Evolutionary conservation across 768 basidiomycete genomes (phyloP).

Genomic region (Kwoniella sp.): DNA sequence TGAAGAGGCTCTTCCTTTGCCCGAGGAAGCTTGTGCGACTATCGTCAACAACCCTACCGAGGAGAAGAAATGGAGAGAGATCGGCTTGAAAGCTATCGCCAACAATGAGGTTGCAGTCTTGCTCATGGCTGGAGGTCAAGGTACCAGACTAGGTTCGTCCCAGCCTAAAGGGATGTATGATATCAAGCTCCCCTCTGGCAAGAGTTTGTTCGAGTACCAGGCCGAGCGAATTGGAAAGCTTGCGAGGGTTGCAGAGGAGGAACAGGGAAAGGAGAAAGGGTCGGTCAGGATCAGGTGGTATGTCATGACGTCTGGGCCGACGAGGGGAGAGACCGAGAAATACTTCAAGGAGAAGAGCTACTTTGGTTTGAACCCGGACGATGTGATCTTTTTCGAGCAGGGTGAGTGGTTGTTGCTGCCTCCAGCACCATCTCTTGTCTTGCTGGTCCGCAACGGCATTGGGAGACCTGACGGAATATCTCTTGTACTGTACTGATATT

Average conservation of each 20-base stretch:
- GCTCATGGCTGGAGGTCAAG: constrained; percentile 97
- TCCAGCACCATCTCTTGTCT: too few relatives aligned
- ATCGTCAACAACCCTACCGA: constrained; percentile 59
- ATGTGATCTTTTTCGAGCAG: constrained; percentile 95
- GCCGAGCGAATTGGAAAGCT: constrained; percentile 91
- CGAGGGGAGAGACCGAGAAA: constrained; percentile 76
- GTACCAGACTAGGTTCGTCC: constrained; percentile 85
- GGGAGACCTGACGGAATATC: too few relatives aligned
- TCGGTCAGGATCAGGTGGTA: constrained; percentile 87
- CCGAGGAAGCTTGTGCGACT: constrained; percentile 69
- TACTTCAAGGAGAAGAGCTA: constrained; percentile 76
- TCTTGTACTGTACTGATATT: neutral
- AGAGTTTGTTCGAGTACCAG: constrained; percentile 93
- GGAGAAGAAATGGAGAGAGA: constrained; percentile 70
- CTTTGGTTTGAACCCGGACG: constrained; percentile 77
- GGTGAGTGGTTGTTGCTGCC: constrained; percentile 61
- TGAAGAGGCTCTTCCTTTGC: constrained; percentile 76
- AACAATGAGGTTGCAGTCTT: constrained; percentile 87
- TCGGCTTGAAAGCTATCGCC: constrained; percentile 78
- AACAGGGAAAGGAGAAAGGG: constrained; percentile 58
- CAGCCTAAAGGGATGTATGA: constrained; percentile 98
- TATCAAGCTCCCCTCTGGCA: constrained; percentile 89
- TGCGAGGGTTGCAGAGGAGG: constrained; percentile 70
- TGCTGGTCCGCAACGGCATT: too few relatives aligned
- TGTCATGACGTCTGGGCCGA: constrained; percentile 98